Evolutionary conservation across 1,139 yeast species (phyloP), one percentile per base, ranked within the genome.

Genomic region (Geotrichum klebahnii): DNA sequence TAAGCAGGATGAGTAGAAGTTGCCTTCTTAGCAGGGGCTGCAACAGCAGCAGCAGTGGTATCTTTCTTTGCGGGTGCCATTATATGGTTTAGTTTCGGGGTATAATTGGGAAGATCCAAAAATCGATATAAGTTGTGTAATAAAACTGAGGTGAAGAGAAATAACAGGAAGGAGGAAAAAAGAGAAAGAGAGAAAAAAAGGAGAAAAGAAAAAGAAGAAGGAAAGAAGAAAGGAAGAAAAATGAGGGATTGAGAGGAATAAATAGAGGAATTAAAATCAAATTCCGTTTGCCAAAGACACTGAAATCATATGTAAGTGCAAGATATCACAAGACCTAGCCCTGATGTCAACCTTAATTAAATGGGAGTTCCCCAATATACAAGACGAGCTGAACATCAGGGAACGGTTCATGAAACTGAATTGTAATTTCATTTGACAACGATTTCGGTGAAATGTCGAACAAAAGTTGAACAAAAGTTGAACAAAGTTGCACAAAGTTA

Each of bases 1-100:
- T 70, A 71, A 33, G 74, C 65, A 51, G 74, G 74, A 57, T 71
- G 75, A 36, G 67, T 59, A 43, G 70, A 55, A 37, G 64, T 55
- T 35, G 59, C 54, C 59, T 60, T 58, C 57, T 57, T 58, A 20
- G 51, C 23, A 51, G 60, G 58, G 57, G 61, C 62, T 57, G 65
- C 52, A 36, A 63, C 54, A 35, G 67, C 50, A 36, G 57, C 49
- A 44, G 61, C 51, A 48, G 53, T 57, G 58, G 59, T 59, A 57
- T 59, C 57, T 50, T 54, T 53, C 53, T 53, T 43, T 35, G 57
- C 29, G 36, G 29, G 9, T 8, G 58, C 49, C 51, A 51, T 54
- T 52, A 20, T 41, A 26, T 26, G 29, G 10, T 26, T n/a, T n/a
- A n/a, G 19, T 34, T 34, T 40, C n/a, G 34, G n/a, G 10, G 24